These are phyloP conservation scores for Cadophora malorum DNA, from an alignment of 2,329 filamentous ascomycete species.

Conservation along the genomic window DNA sequence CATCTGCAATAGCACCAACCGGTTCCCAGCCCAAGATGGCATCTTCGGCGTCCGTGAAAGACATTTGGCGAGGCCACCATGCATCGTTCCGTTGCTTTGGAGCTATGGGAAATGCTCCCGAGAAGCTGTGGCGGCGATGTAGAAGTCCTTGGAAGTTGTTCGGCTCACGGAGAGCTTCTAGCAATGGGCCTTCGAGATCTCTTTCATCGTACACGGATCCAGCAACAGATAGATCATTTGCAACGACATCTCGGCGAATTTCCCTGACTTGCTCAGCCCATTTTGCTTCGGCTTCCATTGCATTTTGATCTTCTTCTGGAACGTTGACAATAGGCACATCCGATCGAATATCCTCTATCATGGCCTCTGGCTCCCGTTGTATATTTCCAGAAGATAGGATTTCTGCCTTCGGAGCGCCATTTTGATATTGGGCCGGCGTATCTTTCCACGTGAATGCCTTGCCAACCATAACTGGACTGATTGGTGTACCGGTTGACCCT, in stretches of 20 bases:
- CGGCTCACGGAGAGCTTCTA: constrained; percentile 55
- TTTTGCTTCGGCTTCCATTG: constrained; percentile 37
- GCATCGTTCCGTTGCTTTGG: constrained; percentile 56
- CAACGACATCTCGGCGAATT: constrained; percentile 51
- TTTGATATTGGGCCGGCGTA: constrained; percentile 64
- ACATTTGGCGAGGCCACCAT: constrained; percentile 74
- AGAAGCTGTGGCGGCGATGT: constrained; percentile 67
- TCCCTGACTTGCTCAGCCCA: constrained; percentile 49
- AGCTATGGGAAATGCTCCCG: constrained; percentile 45
- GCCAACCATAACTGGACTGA: constrained; percentile 47
- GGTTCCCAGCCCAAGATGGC: constrained; percentile 73
- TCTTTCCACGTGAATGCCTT: constrained; percentile 69
- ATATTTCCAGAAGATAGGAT: constrained; percentile 24
- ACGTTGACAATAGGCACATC: constrained; percentile 23
- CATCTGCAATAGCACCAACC: constrained; percentile 52
- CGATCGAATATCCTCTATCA: constrained; percentile 26
- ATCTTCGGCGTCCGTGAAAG: constrained; percentile 77
- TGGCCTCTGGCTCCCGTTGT: constrained; percentile 29
- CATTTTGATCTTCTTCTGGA: constrained; percentile 31
- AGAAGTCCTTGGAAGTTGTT: constrained; percentile 56
- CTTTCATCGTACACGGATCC: constrained; percentile 65
- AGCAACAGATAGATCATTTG: constrained; percentile 59
- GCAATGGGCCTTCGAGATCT: constrained; percentile 62
- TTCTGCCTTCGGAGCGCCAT: constrained; percentile 40
- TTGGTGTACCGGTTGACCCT: constrained; percentile 28